Percentiles rank a stretch among this genome's conserved stretches.
Evolutionary conservation across 1,139 yeast species (phyloP).

Genomic region (Sugiyamaella castrensis): DNA sequence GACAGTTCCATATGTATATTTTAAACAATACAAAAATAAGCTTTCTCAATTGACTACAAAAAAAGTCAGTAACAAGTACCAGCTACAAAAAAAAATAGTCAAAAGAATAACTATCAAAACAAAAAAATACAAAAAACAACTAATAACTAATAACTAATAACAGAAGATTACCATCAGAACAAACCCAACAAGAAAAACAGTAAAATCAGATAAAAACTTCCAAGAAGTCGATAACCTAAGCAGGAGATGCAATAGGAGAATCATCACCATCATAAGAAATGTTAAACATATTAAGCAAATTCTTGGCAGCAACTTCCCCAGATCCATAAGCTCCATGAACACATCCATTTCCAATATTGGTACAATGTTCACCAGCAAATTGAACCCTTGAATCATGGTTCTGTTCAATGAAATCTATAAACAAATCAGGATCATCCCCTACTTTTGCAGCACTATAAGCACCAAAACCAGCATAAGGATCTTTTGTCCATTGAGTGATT

Average conservation of each 20-base stretch:
- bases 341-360: slow-evolving; percentile 76
- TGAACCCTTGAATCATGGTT: slow-evolving; percentile 48
- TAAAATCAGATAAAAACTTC: neutral
- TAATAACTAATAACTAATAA: neutral
- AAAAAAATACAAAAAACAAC: neutral
- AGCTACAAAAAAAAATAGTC: slow-evolving; percentile 12
- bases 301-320: slow-evolving; percentile 44
- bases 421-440: slow-evolving; percentile 65
- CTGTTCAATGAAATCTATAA: slow-evolving; percentile 53
- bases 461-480: slow-evolving; percentile 64
- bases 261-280: slow-evolving; percentile 24
- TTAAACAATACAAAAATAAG: neutral
- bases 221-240: neutral
- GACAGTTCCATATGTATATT: no score
- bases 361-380: slow-evolving; percentile 86
- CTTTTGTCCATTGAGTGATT: slow-evolving; percentile 63
- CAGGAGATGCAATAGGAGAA: slow-evolving; percentile 21
- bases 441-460: slow-evolving; percentile 66
- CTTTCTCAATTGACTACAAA: slow-evolving; percentile 7
- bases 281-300: slow-evolving; percentile 19
- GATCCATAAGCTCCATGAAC: slow-evolving; percentile 83
- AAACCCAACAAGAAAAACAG: neutral
- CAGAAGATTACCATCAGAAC: no score
- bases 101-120: slow-evolving; percentile 5
- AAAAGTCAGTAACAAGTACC: slow-evolving; percentile 8